These are phyloP conservation scores for Lepiota venenata DNA, from an alignment of 768 basidiomycete genomes.

Conservation along the genomic window DNA sequence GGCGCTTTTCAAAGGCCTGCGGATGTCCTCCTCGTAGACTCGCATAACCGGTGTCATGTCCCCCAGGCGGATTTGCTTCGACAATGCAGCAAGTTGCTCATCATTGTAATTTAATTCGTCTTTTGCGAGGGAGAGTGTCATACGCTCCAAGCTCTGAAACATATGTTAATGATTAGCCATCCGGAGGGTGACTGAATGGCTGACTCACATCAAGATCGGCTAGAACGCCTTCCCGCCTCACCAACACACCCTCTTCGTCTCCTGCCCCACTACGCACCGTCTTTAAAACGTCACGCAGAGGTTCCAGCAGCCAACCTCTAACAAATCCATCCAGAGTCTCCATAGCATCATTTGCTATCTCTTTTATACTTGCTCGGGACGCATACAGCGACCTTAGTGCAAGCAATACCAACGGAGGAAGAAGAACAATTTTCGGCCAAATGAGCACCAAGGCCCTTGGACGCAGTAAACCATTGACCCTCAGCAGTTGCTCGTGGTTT, in stretches of 20 bases:
- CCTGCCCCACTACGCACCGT: slow-evolving; percentile 70
- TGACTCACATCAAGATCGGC: slow-evolving; percentile 77
- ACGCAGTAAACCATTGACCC: slow-evolving; percentile 13
- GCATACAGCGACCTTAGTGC: slow-evolving; percentile 52
- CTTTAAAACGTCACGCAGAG: slow-evolving; percentile 74
- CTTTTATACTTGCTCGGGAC: slow-evolving; percentile 42
- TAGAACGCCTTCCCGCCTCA: slow-evolving; percentile 76
- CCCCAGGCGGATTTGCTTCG: slow-evolving; percentile 65
- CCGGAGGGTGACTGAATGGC: neutral
- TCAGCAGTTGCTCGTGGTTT: slow-evolving; percentile 13
- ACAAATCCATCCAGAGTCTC: slow-evolving; percentile 75
- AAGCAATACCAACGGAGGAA: slow-evolving; percentile 61
- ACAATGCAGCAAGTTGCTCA: slow-evolving; percentile 62
- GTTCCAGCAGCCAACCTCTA: slow-evolving; percentile 82
- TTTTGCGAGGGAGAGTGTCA: slow-evolving; percentile 81
- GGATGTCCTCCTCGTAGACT: slow-evolving; percentile 91
- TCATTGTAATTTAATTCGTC: slow-evolving; percentile 72
- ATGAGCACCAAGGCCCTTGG: slow-evolving; percentile 39
- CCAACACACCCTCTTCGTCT: slow-evolving; percentile 62
- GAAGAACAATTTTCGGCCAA: slow-evolving; percentile 80
- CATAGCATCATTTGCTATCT: slow-evolving; percentile 49
- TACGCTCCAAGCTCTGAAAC: slow-evolving; percentile 81
- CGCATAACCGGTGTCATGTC: slow-evolving; percentile 85
- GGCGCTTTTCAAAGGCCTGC: slow-evolving; percentile 79
- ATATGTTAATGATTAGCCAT: neutral